Evolutionary conservation across 129 eudicot species (phyloP), one percentile per base, ranked within the genome.

Genomic region (Scalesia atractyloides): DNA sequence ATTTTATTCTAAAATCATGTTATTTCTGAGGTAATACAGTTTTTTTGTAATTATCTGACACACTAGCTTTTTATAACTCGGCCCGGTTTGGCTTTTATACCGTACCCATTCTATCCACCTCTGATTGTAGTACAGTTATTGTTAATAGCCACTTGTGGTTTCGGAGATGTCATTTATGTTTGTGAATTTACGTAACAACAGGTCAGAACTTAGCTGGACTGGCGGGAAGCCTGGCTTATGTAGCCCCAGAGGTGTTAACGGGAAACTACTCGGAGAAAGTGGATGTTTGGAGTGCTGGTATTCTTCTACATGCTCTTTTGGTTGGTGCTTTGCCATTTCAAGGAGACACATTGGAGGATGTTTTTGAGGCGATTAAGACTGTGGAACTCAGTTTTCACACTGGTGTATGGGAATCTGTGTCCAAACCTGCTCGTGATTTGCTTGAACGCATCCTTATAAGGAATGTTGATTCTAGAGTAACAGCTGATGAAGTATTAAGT

Each of bases 221-320:
- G 82, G 99, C 91, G 74, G 99, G 99, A 62, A 95, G 96, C 76
- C 97, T 97, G 11, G 94, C 97, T 53, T 95, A 95, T 74, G 94
- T 95, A 37, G 96, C 99, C 34, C 99, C 99, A 1, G 99, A 95
- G 80, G 97, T 95, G 17, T 43, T 90, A 44, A 59, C 73, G 7
- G 99, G 97, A 33, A 80, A 79, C 61, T 90, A 95, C 76, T 73
- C 84, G 0, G 97, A 95, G 76, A 95, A 95, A 82, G 97, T 83
- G 64, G 99, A 95, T 67, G 85, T 95, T 9, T 95, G 99, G 99
- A 95, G 99, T 88, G 99, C 99, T 70, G 99, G 99, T 78, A 84
- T 95, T 39, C 91, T 95, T 33, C 76, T 90, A 61, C 93, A 95
- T 77, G 99, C 94, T 19, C 91, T 95, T 26, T 79, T 95, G 83